Evolutionary conservation across 2,329 filamentous ascomycete genomes (phyloP).

Genomic region (Aspergillus sp.): DNA sequence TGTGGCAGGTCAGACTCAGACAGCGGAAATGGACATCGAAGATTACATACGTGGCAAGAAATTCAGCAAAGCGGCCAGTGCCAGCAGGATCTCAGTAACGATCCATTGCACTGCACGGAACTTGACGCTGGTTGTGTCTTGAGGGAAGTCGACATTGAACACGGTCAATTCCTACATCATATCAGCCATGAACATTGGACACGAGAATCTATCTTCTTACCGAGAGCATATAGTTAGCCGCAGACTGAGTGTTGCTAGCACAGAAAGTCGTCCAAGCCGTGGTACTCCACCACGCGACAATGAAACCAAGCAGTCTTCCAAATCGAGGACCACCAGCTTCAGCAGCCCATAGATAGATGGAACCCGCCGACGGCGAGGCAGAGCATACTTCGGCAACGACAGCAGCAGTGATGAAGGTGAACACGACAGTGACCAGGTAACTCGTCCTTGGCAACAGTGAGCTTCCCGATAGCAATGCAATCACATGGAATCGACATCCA

Average conservation of each 20-base stretch:
- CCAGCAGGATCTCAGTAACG: conserved; percentile 49
- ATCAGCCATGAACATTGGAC: conserved; percentile 2
- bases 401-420: conserved; percentile 58
- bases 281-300: conserved; percentile 63
- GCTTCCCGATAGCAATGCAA: neutral
- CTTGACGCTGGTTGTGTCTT: conserved; percentile 49
- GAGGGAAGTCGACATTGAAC: conserved; percentile 53
- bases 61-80: conserved; percentile 47
- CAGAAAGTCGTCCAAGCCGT: conserved; percentile 59
- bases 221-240: conserved; percentile 50
- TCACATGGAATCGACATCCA: neutral
- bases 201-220: conserved; percentile 24
- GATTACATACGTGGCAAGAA: conserved; percentile 46
- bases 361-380: conserved; percentile 54
- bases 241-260: conserved; percentile 50
- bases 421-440: conserved; percentile 56
- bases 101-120: conserved; percentile 61
- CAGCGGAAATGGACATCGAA: conserved; percentile 41
- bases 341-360: conserved; percentile 60
- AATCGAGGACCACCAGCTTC: conserved; percentile 53
- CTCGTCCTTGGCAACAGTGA: conserved; percentile 45
- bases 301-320: conserved; percentile 54
- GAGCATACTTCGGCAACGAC: conserved; percentile 59
- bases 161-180: conserved; percentile 51
- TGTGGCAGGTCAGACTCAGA: conserved; percentile 21